phyloP scores from a whole-genome alignment of 257 asterid genomes.

The Nicotiana obtusifolia region DNA sequence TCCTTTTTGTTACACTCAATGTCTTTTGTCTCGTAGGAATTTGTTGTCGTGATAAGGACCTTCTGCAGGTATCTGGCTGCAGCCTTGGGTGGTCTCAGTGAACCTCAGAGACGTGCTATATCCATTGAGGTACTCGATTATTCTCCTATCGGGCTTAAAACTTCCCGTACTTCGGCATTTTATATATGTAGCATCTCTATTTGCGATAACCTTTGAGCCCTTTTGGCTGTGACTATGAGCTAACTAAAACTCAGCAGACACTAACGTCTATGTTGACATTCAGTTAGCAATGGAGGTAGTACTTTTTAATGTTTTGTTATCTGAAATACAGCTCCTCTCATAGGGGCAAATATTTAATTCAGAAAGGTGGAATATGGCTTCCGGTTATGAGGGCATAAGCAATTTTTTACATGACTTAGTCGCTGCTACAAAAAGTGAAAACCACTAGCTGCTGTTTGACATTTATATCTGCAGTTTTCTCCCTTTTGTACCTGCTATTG shows the following conservation, averaged over 20 bases:
- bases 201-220: neutral
- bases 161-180: neutral
- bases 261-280: neutral
- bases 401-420: neutral
- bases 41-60: neutral
- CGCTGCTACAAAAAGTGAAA: neutral
- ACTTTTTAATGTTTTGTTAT: neutral
- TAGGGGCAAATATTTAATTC: neutral
- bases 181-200: neutral
- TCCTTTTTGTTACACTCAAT: too few relatives aligned
- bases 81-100: constrained; percentile 68
- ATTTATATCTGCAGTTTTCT: neutral
- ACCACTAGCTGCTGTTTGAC: neutral
- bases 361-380: neutral
- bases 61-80: constrained; percentile 62
- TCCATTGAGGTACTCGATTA: constrained; percentile 60
- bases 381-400: neutral
- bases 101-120: constrained; percentile 80
- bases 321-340: neutral
- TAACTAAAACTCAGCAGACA: neutral
- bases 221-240: neutral
- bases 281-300: neutral
- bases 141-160: neutral
- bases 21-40: neutral
- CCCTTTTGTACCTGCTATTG: neutral